These are phyloP conservation scores for Diaporthe batatas DNA, from an alignment of 2,329 filamentous ascomycete genomes.

Conservation along the genomic window DNA sequence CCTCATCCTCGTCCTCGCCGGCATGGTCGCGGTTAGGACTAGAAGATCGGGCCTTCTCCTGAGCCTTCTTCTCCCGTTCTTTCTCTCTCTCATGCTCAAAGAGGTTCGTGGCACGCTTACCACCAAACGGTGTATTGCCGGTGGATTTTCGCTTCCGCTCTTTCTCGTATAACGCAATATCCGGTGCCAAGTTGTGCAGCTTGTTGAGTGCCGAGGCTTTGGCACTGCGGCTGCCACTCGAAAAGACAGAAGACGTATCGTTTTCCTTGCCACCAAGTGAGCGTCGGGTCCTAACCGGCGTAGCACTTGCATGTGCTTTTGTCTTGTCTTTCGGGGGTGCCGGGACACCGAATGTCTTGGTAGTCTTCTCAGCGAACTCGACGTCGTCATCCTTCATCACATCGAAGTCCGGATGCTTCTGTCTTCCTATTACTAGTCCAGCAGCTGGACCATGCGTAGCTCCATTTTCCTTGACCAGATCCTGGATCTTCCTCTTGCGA, in stretches of 20 bases:
- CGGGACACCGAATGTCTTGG: slow-evolving; percentile 51
- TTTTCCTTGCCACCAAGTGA: slow-evolving; percentile 82
- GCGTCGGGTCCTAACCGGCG: slow-evolving; percentile 60
- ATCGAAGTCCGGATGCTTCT: slow-evolving; percentile 56
- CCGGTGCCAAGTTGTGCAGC: slow-evolving; percentile 82
- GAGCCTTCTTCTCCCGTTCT: slow-evolving; percentile 45
- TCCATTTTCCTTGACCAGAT: slow-evolving; percentile 65
- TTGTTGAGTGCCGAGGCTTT: slow-evolving; percentile 86
- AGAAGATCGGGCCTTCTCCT: slow-evolving; percentile 52
- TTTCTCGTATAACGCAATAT: slow-evolving; percentile 92
- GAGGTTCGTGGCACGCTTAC: slow-evolving; percentile 71
- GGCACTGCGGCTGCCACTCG: slow-evolving; percentile 84
- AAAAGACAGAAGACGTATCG: slow-evolving; percentile 76
- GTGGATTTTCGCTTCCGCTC: slow-evolving; percentile 82
- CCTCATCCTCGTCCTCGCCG: slow-evolving; percentile 55
- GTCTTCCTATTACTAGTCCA: slow-evolving; percentile 60
- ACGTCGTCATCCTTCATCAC: slow-evolving; percentile 59
- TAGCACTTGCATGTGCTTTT: slow-evolving; percentile 48
- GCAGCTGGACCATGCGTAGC: slow-evolving; percentile 61
- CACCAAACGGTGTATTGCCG: slow-evolving; percentile 68
- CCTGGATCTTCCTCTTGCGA: slow-evolving; percentile 64
- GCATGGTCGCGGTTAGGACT: slow-evolving; percentile 53
- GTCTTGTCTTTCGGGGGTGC: slow-evolving; percentile 44
- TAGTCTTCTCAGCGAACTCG: slow-evolving; percentile 51
- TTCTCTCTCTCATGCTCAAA: slow-evolving; percentile 64